Conservation (phyloP, 2,329 filamentous ascomycete species). For the Incumbomyces delicatus region DNA sequence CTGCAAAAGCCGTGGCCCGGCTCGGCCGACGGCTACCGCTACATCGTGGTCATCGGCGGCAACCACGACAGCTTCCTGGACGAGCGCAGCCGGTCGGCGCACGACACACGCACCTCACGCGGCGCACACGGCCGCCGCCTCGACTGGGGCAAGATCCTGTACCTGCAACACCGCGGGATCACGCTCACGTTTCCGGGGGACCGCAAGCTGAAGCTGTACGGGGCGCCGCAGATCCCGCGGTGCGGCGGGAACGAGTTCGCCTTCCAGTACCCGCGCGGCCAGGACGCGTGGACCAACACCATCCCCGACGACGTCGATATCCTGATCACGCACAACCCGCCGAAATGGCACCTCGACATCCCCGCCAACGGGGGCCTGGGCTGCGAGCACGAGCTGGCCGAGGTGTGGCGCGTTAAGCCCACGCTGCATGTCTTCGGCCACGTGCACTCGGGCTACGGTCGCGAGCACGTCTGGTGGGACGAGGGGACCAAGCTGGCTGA, state of each 20-base stretch:
- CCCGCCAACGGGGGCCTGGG: constrained; percentile 50
- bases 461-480: constrained; percentile 64
- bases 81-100: constrained; percentile 46
- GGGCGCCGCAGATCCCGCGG: constrained; percentile 67
- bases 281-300: constrained; percentile 62
- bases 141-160: constrained; percentile 59
- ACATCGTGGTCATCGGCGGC: constrained; percentile 75
- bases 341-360: constrained; percentile 57
- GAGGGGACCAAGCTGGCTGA: constrained; percentile 63
- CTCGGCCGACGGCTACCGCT: constrained; percentile 48
- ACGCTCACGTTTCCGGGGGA: constrained; percentile 52
- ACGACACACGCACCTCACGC: constrained; percentile 38
- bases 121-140: constrained; percentile 41
- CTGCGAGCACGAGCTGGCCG: constrained; percentile 59
- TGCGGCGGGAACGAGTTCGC: constrained; percentile 64
- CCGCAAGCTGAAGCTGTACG: constrained; percentile 62
- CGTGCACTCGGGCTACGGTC: constrained; percentile 65
- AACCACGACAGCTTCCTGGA: constrained; percentile 90
- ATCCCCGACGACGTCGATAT: constrained; percentile 66
- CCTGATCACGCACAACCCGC: constrained; percentile 72
- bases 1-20: constrained; percentile 32
- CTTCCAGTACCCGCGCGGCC: constrained; percentile 61
- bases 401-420: constrained; percentile 66
- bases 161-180: constrained; percentile 61
- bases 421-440: constrained; percentile 76